A percentile compares a stretch with the other conserved stretches of the same genome.
Evolutionary conservation across 306 rosid species (phyloP).

Genomic region (Cicer pinnatifidum): DNA sequence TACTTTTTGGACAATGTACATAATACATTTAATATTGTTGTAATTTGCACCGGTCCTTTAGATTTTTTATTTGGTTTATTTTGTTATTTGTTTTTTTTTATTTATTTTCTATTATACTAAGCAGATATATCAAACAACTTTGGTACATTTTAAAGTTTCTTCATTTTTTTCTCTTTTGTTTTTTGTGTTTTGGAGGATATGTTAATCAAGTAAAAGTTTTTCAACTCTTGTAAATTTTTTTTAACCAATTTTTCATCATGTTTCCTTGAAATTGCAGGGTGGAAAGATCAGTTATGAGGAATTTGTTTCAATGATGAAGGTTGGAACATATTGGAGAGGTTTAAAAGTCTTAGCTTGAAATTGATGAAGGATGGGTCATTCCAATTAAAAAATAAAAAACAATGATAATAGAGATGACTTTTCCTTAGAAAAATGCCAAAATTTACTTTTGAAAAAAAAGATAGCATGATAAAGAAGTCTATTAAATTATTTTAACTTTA

Average conservation of each 20-base stretch:
- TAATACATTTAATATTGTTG: no score
- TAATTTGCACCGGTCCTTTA: no score
- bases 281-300: conserved; percentile 90
- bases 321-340: conserved; percentile 98
- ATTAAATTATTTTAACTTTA: conserved; percentile 31
- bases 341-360: conserved; percentile 71
- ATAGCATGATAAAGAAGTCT: conserved; percentile 40
- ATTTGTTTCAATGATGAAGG: conserved; percentile 91
- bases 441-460: conserved; percentile 43
- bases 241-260: conserved; percentile 28
- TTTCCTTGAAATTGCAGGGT: conserved; percentile 60
- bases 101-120: background rate
- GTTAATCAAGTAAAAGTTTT: background rate
- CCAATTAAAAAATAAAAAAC: conserved; percentile 46
- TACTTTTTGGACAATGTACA: no score
- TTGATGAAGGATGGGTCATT: conserved; percentile 81
- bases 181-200: background rate
- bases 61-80: no score
- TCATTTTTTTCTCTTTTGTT: background rate
- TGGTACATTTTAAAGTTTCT: conserved; percentile 13
- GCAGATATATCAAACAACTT: background rate
- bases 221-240: background rate
- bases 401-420: conserved; percentile 43
- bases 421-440: conserved; percentile 21
- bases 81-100: no score